Conservation (phyloP, 345 rosid genomes). For the Hibiscus tridactylites region DNA sequence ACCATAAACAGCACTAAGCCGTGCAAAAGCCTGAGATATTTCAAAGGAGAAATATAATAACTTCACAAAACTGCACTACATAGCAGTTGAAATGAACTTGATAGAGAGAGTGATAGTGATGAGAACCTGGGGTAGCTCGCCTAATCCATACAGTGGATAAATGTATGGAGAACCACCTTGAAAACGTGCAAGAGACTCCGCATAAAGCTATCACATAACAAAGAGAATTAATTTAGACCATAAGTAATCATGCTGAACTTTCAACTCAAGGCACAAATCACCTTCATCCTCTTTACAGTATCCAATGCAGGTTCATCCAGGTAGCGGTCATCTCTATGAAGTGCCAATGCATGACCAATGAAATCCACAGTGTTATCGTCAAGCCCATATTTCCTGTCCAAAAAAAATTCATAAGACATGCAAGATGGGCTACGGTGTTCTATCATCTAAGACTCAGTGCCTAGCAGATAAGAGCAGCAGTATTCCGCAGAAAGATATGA, state of each 20-base stretch:
- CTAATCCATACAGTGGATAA: slow-evolving; percentile 89
- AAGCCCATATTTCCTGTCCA: slow-evolving; percentile 78
- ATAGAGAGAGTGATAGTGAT: background rate
- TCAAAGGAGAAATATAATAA: slow-evolving; percentile 1
- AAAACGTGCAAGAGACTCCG: slow-evolving; percentile 92
- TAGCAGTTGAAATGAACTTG: background rate
- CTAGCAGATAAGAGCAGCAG: background rate
- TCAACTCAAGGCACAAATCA: slow-evolving; percentile 12
- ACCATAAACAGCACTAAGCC: slow-evolving; percentile 97
- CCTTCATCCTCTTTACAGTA: slow-evolving; percentile 97
- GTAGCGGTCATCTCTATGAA: slow-evolving; percentile 80
- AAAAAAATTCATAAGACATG: slow-evolving; percentile 6
- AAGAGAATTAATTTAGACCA: slow-evolving; percentile 12
- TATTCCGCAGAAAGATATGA: background rate
- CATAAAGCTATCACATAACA: slow-evolving; percentile 52
- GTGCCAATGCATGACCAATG: slow-evolving; percentile 95
- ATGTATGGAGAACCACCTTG: slow-evolving; percentile 97
- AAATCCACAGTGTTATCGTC: slow-evolving; percentile 81
- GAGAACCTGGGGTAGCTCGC: slow-evolving; percentile 95
- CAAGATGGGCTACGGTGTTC: background rate
- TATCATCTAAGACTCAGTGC: background rate
- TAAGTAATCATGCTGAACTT: background rate
- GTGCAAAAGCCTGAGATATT: slow-evolving; percentile 72
- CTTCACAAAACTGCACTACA: background rate
- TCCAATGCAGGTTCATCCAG: slow-evolving; percentile 86